Evolutionary conservation across 1,139 yeast genomes (phyloP), one percentile per base, ranked within the genome.

Genomic region (Candida sanyaensis): DNA sequence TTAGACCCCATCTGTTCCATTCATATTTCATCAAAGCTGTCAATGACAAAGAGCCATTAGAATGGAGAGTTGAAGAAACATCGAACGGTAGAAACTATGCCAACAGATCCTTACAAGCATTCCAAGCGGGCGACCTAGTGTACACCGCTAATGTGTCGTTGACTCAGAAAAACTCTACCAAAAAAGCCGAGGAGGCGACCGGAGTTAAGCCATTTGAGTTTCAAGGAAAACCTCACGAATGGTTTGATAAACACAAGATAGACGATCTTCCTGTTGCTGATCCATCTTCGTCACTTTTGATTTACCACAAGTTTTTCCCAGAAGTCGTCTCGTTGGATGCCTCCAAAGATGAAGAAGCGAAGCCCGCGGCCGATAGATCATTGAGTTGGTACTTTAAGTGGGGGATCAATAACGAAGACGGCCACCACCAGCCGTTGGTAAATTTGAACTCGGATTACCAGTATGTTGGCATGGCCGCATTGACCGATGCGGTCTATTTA

Each of bases 401-500:
- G 56, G 75, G 73, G 47, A 70, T 65, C 13, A 60, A 57, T 12
- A 58, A 52, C 11, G 60, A 61, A 42, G 43, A 42, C 7, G 48
- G 52, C 4, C 45, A 42, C 27, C 40, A 57, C 43, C 47, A 54
- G 49, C 49, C 52, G 42, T 39, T 53, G 30, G 28, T 27, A 1
- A 52, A 52, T 21, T 38, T 48, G 11, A 50, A 48, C 9, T 34
- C 45, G 5, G 55, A 50, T 9, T 80, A 71, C 59, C 77, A 82
- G 51, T 83, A 78, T 59, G 82, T 78, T 26, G 88, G 87, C 0
- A 61, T 86, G 44, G 84, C 86, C 1, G 80, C 80, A 45, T 67
- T 85, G 26, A 76, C 87, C 0, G 93, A 87, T 62, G 75, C 84
- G 12, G 73, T 78, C 50, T 73, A 83, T 50, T 64, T 85, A 47